Evolutionary conservation across 345 rosid genomes (phyloP).

Genomic region (Tarenaya hassleriana): DNA sequence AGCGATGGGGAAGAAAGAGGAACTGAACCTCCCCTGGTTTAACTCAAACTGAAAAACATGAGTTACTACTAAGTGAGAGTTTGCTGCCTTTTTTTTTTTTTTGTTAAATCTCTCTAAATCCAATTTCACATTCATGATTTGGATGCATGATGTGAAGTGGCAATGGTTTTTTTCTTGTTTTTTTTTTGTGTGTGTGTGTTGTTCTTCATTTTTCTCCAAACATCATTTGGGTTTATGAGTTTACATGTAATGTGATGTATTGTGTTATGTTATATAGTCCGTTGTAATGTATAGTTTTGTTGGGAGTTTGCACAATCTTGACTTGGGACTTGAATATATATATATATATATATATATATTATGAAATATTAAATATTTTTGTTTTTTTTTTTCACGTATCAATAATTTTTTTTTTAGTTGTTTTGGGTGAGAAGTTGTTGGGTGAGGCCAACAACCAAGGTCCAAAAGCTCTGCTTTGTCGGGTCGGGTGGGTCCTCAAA

Average conservation of each 20-base stretch:
- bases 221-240: not conserved
- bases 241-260: not conserved
- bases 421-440: constrained; percentile 22
- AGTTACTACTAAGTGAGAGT: constrained; percentile 29
- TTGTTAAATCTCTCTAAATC: constrained; percentile 5
- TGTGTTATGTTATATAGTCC: constrained; percentile 6
- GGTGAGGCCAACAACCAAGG: constrained; percentile 28
- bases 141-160: constrained; percentile 23
- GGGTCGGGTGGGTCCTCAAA: constrained; percentile 27
- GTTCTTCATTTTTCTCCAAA: not conserved
- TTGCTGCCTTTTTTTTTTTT: constrained; percentile 15
- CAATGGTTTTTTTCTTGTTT: not conserved
- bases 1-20: constrained; percentile 28
- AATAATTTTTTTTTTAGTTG: constrained; percentile 10
- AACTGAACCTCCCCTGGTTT: constrained; percentile 32
- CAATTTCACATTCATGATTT: constrained; percentile 25
- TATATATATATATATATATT: constrained; percentile 11
- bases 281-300: not conserved
- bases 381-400: no score
- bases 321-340: constrained; percentile 7
- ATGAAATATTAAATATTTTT: constrained; percentile 9
- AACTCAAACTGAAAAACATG: constrained; percentile 15
- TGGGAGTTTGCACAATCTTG: not conserved
- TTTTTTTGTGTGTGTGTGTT: no score
- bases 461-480: constrained; percentile 7